These are phyloP conservation scores for Trichoderma gamsii DNA, from an alignment of 495 filamentous ascomycete species.

Conservation along the genomic window DNA sequence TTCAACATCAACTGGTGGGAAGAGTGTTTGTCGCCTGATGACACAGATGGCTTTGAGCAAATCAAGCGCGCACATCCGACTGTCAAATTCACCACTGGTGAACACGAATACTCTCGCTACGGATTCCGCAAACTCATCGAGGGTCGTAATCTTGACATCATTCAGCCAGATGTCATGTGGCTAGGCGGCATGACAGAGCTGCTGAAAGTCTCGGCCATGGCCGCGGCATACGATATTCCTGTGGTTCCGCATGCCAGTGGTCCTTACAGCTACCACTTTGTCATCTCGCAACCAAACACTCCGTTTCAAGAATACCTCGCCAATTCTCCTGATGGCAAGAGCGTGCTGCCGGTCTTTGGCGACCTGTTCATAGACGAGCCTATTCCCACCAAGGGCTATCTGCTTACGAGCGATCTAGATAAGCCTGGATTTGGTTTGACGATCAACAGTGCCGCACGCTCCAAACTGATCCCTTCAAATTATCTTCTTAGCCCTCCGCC, in stretches of 20 bases:
- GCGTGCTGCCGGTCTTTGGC: slow-evolving; percentile 83
- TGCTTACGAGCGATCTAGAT: slow-evolving; percentile 71
- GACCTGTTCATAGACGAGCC: slow-evolving; percentile 88
- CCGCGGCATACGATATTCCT: slow-evolving; percentile 85
- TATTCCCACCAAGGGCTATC: slow-evolving; percentile 72
- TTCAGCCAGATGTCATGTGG: slow-evolving; percentile 97
- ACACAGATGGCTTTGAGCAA: slow-evolving; percentile 80
- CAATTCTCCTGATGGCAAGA: slow-evolving; percentile 84
- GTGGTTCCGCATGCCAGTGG: slow-evolving; percentile 92
- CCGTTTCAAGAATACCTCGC: slow-evolving; percentile 94
- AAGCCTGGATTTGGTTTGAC: slow-evolving; percentile 89
- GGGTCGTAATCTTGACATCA: slow-evolving; percentile 83
- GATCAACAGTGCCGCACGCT: slow-evolving; percentile 68
- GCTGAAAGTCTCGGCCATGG: slow-evolving; percentile 80
- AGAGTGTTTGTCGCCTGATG: slow-evolving; percentile 83
- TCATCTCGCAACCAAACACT: slow-evolving; percentile 81
- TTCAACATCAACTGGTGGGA: slow-evolving; percentile 96
- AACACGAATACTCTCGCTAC: slow-evolving; percentile 89
- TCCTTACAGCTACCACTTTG: slow-evolving; percentile 91
- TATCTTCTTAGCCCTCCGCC: slow-evolving; percentile 70
- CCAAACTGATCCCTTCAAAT: slow-evolving; percentile 62
- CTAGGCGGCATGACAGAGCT: slow-evolving; percentile 87
- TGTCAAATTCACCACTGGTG: slow-evolving; percentile 90
- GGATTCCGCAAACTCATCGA: slow-evolving; percentile 93
- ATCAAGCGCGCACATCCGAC: slow-evolving; percentile 85